Conservation (phyloP, 2,329 filamentous ascomycete genomes). For the Xylariomycetidae sp. region DNA sequence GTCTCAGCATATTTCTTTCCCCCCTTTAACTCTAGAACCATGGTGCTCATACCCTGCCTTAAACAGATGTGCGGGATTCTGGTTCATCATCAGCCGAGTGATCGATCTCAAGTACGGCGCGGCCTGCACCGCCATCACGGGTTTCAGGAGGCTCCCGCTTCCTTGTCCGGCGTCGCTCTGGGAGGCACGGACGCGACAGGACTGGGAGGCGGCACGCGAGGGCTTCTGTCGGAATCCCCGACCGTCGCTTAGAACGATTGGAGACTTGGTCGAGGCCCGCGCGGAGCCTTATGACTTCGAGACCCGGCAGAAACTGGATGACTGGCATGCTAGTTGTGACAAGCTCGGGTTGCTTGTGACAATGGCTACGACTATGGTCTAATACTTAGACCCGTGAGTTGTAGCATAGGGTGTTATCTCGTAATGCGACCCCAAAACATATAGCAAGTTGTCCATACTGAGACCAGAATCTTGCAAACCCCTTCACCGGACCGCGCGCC, state of each 20-base stretch:
- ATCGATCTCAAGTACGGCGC: constrained; percentile 15
- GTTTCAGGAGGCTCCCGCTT: constrained; percentile 17
- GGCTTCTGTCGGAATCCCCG: constrained; percentile 3
- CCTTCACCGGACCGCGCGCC: no score
- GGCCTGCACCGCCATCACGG: constrained; percentile 12
- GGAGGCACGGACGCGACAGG: constrained; percentile 13
- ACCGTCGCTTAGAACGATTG: constrained; percentile 12
- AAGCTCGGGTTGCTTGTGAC: constrained; percentile 17
- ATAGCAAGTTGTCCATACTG: no score
- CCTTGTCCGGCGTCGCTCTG: constrained; percentile 16
- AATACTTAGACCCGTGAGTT: no score
- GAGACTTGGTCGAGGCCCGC: constrained; percentile 18
- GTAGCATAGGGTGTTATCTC: no score
- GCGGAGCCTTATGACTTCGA: constrained; percentile 8
- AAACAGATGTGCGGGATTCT: constrained; percentile 19
- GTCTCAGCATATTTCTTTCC: no score
- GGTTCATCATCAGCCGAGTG: constrained; percentile 20
- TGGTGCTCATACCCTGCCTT: no score
- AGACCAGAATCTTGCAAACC: no score
- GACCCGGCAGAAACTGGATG: constrained; percentile 8
- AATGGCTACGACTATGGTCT: constrained; percentile 13
- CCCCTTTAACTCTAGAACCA: no score
- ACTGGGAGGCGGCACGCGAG: constrained; percentile 15
- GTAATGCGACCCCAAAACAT: no score
- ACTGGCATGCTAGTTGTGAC: constrained; percentile 19